Base-by-base conservation (phyloP, 805 yeast genomes). In the Hanseniaspora clermontiae region DNA sequence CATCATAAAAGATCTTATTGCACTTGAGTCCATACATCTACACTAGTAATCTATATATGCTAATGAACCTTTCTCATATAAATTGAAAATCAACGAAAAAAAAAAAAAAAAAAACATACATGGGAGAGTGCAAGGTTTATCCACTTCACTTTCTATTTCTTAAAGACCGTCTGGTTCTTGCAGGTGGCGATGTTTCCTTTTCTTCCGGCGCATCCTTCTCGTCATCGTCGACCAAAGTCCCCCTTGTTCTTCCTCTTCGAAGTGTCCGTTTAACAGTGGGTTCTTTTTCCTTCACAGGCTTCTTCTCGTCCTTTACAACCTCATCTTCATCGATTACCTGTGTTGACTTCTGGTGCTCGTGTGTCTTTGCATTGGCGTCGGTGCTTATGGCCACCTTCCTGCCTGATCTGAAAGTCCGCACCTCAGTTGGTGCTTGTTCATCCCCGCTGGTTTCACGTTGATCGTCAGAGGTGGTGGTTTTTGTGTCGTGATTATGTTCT, bases 101-200 rank as follows among this genome's bases (percentile, higher is more conserved):
- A 24, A 24, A 24, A 27, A 36, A 36, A 11, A 36, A 56, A 47
- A 5, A 19, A 15, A 17, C 9, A n/a, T 14, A 31, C 5, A 37
- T 40, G 4, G 5, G 9, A 2, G 12, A 7, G 8, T 40, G 8
- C n/a, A n/a, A n/a, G n/a, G n/a, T n/a, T n/a, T n/a, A 24, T 24
- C 5, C 2, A 36, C 7, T 11, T 43, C 27, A 43, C 17, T 51
- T 51, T 51, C 55, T 43, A 3, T 12, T 43, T 43, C 55, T 51
- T 12, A 43, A 11, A 8, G 49, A 34, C 17, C 49, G 34, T 43
- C 43, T 43, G 24, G 36, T 20, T 19, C 36, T 38, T 5, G 64
- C 54, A 29, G 43, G 39, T 29, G 53, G 38, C 24, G 55, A 27
- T 43, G 52, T 52, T 24, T 67, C 61, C 20, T 57, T 49, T 43